A percentile compares a stretch with the other conserved stretches of the same genome.
These are phyloP conservation scores for Silene vulgaris DNA, from an alignment of 179 eudicot species.

Conservation along the genomic window DNA sequence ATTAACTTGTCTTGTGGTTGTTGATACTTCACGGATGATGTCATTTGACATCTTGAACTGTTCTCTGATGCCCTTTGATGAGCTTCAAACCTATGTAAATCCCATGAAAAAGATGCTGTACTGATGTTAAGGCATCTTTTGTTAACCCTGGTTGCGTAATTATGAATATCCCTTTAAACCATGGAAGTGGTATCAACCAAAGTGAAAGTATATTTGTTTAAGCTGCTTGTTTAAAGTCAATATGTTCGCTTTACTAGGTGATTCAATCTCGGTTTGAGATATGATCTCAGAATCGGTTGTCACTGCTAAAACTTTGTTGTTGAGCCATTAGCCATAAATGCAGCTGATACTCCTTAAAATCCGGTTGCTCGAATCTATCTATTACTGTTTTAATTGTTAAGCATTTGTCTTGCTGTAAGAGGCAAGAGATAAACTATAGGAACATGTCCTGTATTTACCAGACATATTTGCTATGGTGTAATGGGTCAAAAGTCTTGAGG, in stretches of 20 bases:
- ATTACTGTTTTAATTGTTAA: neutral
- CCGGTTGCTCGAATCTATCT: neutral
- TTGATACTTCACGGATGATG: conserved; percentile 10
- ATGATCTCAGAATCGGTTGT: neutral
- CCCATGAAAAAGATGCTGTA: conserved; percentile 6
- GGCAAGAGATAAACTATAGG: conserved; percentile 20
- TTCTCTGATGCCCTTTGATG: conserved; percentile 23
- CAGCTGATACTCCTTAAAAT: neutral
- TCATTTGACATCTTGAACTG: conserved; percentile 18
- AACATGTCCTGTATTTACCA: conserved; percentile 25
- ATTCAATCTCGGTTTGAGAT: neutral
- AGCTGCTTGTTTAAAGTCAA: conserved; percentile 6
- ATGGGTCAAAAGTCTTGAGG: conserved; percentile 13
- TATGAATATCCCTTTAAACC: conserved; percentile 16
- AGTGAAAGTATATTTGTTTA: conserved; percentile 13
- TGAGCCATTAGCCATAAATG: neutral
- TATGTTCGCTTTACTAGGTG: neutral
- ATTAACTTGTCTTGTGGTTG: neutral
- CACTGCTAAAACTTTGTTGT: neutral
- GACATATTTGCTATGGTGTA: conserved; percentile 20
- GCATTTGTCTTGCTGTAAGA: conserved; percentile 27
- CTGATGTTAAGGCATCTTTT: conserved; percentile 18
- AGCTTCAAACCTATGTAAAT: conserved; percentile 17
- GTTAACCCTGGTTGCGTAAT: conserved; percentile 9
- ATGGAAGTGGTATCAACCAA: conserved; percentile 18